Conservation (phyloP, 768 basidiomycete genomes). For the Rhodotorula diobovata region DNA sequence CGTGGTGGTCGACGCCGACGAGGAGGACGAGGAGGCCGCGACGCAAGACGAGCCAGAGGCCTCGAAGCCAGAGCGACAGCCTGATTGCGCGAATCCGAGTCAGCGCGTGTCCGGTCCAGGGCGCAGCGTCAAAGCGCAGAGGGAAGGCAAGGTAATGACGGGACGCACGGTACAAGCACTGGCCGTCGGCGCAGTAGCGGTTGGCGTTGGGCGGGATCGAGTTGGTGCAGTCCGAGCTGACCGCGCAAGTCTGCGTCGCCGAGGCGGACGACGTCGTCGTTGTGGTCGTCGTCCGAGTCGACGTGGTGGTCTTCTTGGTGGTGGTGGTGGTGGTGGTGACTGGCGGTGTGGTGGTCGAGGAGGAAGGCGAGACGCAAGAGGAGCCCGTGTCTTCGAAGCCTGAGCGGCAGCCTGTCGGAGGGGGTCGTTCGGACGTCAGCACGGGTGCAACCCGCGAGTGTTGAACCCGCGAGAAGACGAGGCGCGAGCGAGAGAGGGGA, state of each 20-base stretch:
- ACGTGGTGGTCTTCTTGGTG: neutral
- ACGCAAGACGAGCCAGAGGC: neutral
- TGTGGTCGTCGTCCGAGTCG: neutral
- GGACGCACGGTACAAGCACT: neutral
- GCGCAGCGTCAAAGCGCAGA: too few relatives aligned
- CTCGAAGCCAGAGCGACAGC: neutral
- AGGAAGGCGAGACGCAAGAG: neutral
- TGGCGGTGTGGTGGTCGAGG: neutral
- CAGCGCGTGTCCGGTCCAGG: too few relatives aligned
- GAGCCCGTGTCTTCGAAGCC: neutral
- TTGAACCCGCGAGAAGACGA: too few relatives aligned
- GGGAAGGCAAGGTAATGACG: too few relatives aligned
- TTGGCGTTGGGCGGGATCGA: neutral
- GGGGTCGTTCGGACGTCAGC: too few relatives aligned
- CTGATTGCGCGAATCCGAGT: neutral
- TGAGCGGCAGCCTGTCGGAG: conserved; percentile 5
- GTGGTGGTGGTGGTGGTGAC: neutral
- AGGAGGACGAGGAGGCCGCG: neutral
- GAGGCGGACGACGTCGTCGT: neutral
- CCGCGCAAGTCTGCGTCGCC: neutral
- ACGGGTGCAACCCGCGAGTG: accelerated
- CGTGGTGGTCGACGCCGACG: neutral
- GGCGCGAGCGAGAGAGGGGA: too few relatives aligned
- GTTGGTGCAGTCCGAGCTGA: neutral
- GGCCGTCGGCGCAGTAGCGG: neutral